Evolutionary conservation across 768 basidiomycete genomes (phyloP), one percentile per base, ranked within the genome.

Genomic region (Thelephora ganbajun): DNA sequence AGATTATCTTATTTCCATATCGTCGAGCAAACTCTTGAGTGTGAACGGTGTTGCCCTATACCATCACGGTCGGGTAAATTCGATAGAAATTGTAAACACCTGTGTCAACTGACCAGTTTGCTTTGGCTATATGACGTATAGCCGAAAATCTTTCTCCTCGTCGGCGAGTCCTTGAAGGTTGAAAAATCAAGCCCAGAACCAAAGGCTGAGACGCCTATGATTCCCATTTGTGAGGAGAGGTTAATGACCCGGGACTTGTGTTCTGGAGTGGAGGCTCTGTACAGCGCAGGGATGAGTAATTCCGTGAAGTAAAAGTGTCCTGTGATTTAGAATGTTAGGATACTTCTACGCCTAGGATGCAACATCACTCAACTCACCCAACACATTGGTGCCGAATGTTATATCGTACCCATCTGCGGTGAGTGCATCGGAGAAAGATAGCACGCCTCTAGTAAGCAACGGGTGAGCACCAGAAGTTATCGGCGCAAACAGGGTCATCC

Each of bases 1-100:
- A 67, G 0, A 75, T 56, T 1, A 68, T 68, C 48, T 69, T 48
- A 33, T 69, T 63, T 4, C 56, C 64, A 52, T 72, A 71, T 49
- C 67, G 61, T 37, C 68, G 56, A 14, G 69, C 69, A n/a, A 71
- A 54, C 54, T 72, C 73, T 6, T 57, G 50, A 5, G 69, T 60
- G 13, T 67, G 53, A 5, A 72, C 61, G 1, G 70, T 58, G 46
- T 70, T 67, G 6, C 60, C 35, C 50, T 51, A 44, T 14, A 11
- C 4, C 6, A 12, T 9, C 11, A 16, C 30, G 14, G 35, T 13
- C 43, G 9, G 14, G 12, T 12, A 22, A n/a, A 4, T 53, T 45
- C n/a, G 18, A n/a, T n/a, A n/a, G 7, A 5, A 18, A 19, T 39
- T 3, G 23, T 18, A 11, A 7, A 13, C 43, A 22, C 34, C 23